Percentiles rank a stretch among this genome's conserved stretches.
These are phyloP conservation scores for Lodderomyces parapsilosis DNA, from an alignment of 1,139 yeast genomes.

Conservation along the genomic window DNA sequence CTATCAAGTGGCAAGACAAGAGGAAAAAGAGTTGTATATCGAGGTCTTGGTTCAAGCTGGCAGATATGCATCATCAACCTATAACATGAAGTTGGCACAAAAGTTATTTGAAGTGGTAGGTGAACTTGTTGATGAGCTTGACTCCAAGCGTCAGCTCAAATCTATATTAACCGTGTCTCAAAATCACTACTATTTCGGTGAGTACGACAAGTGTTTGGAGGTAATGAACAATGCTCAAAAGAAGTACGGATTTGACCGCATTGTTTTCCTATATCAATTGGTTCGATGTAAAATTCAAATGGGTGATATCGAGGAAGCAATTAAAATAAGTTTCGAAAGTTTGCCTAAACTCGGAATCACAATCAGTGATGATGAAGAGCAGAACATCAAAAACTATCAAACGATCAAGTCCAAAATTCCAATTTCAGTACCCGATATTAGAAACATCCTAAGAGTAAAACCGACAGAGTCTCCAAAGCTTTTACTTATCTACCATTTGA, in stretches of 20 bases:
- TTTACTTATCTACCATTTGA: constrained; percentile 40
- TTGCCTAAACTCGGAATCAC: constrained; percentile 31
- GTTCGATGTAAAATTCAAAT: constrained; percentile 41
- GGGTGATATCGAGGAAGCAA: constrained; percentile 32
- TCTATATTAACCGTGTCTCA: constrained; percentile 35
- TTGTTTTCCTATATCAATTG: constrained; percentile 34
- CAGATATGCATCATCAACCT: constrained; percentile 33
- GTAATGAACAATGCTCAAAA: constrained; percentile 24
- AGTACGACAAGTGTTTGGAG: constrained; percentile 28
- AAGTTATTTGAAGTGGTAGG: constrained; percentile 31
- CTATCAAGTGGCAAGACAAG: constrained; percentile 22
- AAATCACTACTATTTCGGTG: constrained; percentile 25
- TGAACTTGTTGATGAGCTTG: constrained; percentile 21
- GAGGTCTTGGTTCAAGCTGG: constrained; percentile 39
- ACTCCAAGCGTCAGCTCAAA: constrained; percentile 21
- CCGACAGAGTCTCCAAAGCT: constrained; percentile 27
- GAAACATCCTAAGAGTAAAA: constrained; percentile 28
- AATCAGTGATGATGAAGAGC: constrained; percentile 19
- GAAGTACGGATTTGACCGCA: constrained; percentile 25
- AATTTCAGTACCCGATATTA: constrained; percentile 41
- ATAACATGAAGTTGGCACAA: constrained; percentile 31
- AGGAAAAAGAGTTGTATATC: constrained; percentile 28
- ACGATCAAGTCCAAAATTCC: constrained; percentile 35
- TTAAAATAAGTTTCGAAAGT: constrained; percentile 35
- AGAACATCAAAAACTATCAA: constrained; percentile 18